Percentiles rank a stretch among this genome's conserved stretches.
phyloP scores from a whole-genome alignment of 2,329 filamentous ascomycete genomes.

The Tetracladium maxilliforme region DNA sequence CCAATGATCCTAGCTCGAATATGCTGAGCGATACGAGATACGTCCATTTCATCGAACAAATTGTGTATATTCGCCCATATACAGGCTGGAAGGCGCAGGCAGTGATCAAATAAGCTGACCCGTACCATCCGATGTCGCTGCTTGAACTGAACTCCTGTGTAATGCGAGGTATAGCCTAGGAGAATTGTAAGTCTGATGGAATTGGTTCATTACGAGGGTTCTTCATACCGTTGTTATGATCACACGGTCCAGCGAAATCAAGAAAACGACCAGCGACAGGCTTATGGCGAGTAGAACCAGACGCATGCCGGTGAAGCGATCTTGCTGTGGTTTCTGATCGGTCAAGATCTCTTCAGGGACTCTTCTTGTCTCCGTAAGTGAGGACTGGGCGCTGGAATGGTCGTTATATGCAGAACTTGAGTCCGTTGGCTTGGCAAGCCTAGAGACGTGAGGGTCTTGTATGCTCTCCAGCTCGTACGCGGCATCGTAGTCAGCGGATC shows the following conservation, averaged over 20 bases:
- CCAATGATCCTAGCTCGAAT: background rate
- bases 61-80: slow-evolving; percentile 8
- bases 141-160: slow-evolving; percentile 2
- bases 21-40: background rate
- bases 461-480: no score
- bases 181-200: background rate
- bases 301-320: no score
- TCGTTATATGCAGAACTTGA: no score
- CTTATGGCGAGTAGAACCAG: slow-evolving; percentile 11
- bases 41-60: slow-evolving; percentile 5
- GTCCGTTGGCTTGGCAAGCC: no score
- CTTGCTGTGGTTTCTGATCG: no score
- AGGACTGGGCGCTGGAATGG: no score
- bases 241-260: slow-evolving; percentile 11
- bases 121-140: slow-evolving; percentile 13
- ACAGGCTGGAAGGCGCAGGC: slow-evolving; percentile 3
- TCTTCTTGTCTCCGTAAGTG: no score
- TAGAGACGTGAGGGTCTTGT: no score
- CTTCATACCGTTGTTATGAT: slow-evolving; percentile 10
- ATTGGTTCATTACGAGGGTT: background rate
- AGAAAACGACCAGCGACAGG: slow-evolving; percentile 13
- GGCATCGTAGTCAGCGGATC: no score
- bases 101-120: slow-evolving; percentile 17
- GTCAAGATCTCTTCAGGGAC: no score
- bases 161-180: background rate